Base-by-base conservation (phyloP, 805 yeast genomes). In the Candida germanica region DNA sequence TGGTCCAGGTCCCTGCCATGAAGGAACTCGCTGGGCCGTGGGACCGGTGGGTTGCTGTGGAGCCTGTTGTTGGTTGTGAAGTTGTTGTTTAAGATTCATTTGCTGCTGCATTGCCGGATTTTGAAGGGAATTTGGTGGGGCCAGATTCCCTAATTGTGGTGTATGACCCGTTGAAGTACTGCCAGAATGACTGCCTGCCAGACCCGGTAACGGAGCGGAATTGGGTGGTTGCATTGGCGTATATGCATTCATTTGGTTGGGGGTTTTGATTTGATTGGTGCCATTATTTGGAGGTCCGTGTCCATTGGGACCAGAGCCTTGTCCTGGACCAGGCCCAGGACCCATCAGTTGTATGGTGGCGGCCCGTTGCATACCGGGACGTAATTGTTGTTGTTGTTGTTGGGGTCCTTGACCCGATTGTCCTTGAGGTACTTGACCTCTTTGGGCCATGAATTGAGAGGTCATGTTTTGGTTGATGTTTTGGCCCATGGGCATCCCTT, bases 161-260 rank as follows among this genome's bases (percentile, higher is more conserved):
- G 64, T 59, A 26, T 52, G 61, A 4, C 50, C 52, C 21, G 51
- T 56, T 5, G 62, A 50, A 17, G 44, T 47, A 2, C 54, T 53
- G 1, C 45, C 47, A 11, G 41, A 36, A 17, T 40, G 41, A 8
- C 31, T 29, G 10, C 44, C 38, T 13, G 29, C 26, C 7, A 40
- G 35, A n/a, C 31, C 21, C 1, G 59, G 57, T 19, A 53, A 31
- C 3, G 56, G 54, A 2, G 55, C 58, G 5, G 58, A 48, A 44
- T 44, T 52, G 5, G 55, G 56, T 6, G 53, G 51, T 13, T 38
- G 44, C 36, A 31, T 38, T 4, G 35, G 35, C 12, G 26, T 31
- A 16, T 25, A 31, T 8, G 35, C 35, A 20, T 36, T 36, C 20
- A 27, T 8, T 17, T 36, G 40, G 36, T 36, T 36, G 24, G 40